Evolutionary conservation across 257 asterid genomes (phyloP), one percentile per base, ranked within the genome.

Genomic region (Solanum chaucha): DNA sequence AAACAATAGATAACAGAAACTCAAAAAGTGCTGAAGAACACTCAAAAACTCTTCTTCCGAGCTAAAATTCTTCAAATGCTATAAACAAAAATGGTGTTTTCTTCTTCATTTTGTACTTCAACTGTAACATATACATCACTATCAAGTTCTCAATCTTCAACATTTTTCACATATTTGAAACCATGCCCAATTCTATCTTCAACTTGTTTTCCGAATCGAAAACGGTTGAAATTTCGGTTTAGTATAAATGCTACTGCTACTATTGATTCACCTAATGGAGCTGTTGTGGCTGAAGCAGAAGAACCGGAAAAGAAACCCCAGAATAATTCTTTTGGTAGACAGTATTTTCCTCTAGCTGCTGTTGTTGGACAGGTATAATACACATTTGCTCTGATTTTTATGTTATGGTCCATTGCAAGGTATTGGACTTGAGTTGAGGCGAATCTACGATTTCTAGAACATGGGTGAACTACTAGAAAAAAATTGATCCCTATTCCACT

Each of bases 301-400:
- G 67, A 5, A 8, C 35, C 83, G 4, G 84, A 72, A 8, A 86
- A 72, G 72, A 67, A 75, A 55, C 17, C 73, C 2, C 55, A 86
- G 77, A 84, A 72, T 70, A 8, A 73, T 89, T 64, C 92, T 10
- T 95, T 92, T 41, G 99, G 99, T 75, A 81, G 99, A n/a, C 93
- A 90, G 87, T 94, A 85, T 89, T 97, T 97, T 85, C 99, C 99
- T 40, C 90, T 97, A 87, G 99, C 99, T 82, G 98, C 99, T 87
- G 98, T 97, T 86, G 96, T 97, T 86, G 99, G 99, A 89, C 99
- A 97, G 99, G 99, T 96, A 77, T 28, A 15, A 67, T 67, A 20
- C 70, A 64, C 77, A 71, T 9, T 46, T 59, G 26, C 4, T 71
- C 24, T 35, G 0, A 15, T 14, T 30, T 26, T 34, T 68, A 64